A percentile compares a stretch with the other conserved stretches of the same genome.
These are phyloP conservation scores for Aureobasidium leucospermi DNA, from an alignment of 2,329 filamentous ascomycete species.

Conservation along the genomic window DNA sequence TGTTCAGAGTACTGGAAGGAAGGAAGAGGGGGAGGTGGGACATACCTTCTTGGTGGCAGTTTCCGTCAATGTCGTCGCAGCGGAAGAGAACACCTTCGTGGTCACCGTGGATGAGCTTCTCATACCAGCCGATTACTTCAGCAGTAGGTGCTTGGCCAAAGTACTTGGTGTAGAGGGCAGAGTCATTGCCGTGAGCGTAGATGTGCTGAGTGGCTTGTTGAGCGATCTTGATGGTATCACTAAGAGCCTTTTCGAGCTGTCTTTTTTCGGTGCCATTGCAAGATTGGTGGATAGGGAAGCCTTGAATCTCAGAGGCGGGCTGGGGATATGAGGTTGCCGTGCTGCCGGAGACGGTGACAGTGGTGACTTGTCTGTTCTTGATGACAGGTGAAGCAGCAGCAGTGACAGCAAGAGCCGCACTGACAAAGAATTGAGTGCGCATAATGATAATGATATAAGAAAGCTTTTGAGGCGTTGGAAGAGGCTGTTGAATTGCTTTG, in stretches of 20 bases:
- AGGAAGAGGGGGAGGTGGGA: not conserved
- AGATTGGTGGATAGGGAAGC: constrained; percentile 50
- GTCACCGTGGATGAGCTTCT: constrained; percentile 52
- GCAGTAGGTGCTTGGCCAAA: constrained; percentile 55
- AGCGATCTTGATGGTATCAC: constrained; percentile 52
- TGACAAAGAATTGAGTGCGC: not conserved
- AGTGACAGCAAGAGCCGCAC: not conserved
- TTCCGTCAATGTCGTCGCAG: constrained; percentile 61
- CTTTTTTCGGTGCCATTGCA: constrained; percentile 56
- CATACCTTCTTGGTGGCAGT: constrained; percentile 39
- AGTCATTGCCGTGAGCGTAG: constrained; percentile 49
- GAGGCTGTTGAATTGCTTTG: not conserved
- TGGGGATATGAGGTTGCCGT: constrained; percentile 9
- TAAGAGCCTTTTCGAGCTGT: constrained; percentile 50
- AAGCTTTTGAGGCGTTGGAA: not conserved
- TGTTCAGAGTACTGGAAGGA: not conserved
- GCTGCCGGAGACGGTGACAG: not conserved
- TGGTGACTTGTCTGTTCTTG: not conserved
- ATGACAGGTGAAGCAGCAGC: not conserved
- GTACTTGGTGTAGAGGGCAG: constrained; percentile 57
- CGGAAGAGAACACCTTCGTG: constrained; percentile 54
- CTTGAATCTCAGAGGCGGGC: not conserved
- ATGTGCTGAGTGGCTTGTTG: constrained; percentile 57
- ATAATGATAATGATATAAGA: not conserved
- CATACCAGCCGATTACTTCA: constrained; percentile 55